Evolutionary conservation across 306 rosid species (phyloP), one percentile per base, ranked within the genome.

Genomic region (Cyclanthera cordifolia): DNA sequence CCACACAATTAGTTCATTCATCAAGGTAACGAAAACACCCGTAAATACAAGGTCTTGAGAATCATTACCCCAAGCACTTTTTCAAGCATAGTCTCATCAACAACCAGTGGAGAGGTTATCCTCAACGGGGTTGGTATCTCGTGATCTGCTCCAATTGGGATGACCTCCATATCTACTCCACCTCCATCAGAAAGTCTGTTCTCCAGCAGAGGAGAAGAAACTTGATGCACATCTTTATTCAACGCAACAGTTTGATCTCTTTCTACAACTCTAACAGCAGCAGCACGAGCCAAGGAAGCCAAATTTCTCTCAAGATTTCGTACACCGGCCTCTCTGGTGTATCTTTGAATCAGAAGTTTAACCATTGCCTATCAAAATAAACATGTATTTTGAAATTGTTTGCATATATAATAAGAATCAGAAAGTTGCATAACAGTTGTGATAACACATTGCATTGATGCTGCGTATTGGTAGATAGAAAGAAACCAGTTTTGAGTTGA

Each of bases 281-380:
- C 94, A 65, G 99, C 95, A 80, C 99, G 96, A 76, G 99, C 95
- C 79, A 93, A 79, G 67, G 96, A 83, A 75, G 99, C 95, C 57
- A 93, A 82, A 75, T 79, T 87, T 79, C 99, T 86, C 76, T 93
- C 95, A 75, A 93, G 84, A 77, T 79, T 86, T 64, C 99, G 87
- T 25, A 93, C 96, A 75, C 99, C 99, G 70, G 99, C 99, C 85
- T 93, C 99, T 83, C 99, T 87, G 34, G 99, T 93, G 81, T 93
- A 93, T 71, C 94, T 82, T 72, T 86, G 94, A 78, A 93, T 90
- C 52, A 89, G 84, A 59, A 87, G 88, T 79, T 85, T 80, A 79
- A 90, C 96, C 86, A 87, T 87, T 47, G 48, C 91, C 98, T 93
- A 57, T 79, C 77, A 84, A 77, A 77, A 68, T 23, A 70, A 75